Evolutionary conservation across 2,329 filamentous ascomycete species (phyloP).

Genomic region (Aspergillus pseudonomiae): DNA sequence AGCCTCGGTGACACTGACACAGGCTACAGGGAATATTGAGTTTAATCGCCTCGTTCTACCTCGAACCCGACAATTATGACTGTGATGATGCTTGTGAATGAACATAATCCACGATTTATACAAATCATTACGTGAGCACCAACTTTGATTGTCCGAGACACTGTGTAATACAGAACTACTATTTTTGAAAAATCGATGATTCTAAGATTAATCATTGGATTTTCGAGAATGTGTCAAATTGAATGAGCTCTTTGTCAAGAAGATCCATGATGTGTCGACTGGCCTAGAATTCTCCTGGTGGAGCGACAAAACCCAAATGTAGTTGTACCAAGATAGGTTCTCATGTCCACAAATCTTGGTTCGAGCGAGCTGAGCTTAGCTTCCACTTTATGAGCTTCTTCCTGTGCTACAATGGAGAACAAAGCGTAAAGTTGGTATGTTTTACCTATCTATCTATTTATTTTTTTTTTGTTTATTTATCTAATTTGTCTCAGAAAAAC

Average conservation of each 20-base stretch:
- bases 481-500: background rate
- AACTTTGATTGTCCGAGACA: too few species aligned
- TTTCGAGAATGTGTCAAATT: background rate
- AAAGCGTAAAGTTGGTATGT: background rate
- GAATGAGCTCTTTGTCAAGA: background rate
- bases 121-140: background rate
- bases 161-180: background rate
- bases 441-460: background rate
- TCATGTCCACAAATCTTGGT: background rate
- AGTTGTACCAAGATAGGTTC: background rate
- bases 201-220: background rate
- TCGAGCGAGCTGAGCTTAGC: background rate
- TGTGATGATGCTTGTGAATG: background rate
- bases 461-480: background rate
- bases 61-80: background rate
- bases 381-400: background rate
- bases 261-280: constrained; percentile 6
- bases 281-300: constrained; percentile 2
- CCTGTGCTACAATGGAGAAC: background rate
- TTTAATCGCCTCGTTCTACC: background rate
- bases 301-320: background rate
- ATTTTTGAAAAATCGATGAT: background rate
- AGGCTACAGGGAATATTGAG: background rate
- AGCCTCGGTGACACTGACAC: background rate
- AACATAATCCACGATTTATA: background rate